Evolutionary conservation across 2,329 filamentous ascomycete species (phyloP), one percentile per base, ranked within the genome.

Genomic region (Aspergillus nomiae): DNA sequence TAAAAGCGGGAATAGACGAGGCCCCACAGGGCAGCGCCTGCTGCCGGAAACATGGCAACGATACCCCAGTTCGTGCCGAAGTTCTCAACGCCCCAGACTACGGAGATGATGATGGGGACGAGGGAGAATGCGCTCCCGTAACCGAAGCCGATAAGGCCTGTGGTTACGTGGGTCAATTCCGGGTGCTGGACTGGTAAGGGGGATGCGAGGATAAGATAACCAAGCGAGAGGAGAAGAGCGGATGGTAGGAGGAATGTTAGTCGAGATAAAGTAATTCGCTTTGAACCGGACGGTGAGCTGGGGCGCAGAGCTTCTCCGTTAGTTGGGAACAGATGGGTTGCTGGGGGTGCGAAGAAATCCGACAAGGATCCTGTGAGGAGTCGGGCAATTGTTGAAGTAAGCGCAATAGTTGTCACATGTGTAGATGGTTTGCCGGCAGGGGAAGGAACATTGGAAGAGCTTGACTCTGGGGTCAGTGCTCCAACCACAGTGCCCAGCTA

Each of bases 21-120:
- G 0, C 94, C 92, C 93, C 94, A 99, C 36, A 97, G 85, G 0
- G 92, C 92, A 0, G 94, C 93, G 0, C 94, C 95, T 0, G 91
- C 80, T 0, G 95, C 95, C 3, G 95, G 95, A 61, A 94, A 89
- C 83, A 96, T 95, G 48, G 94, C 93, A 9, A 98, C 89, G 65
- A 98, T 94, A 11, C 95, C 95, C 89, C 94, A 99, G 72, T 99
- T 98, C 0, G 95, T 99, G 62, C 92, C 95, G 75, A 99, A 98
- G 76, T 98, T 99, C 81, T 98, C 94, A 0, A 97, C 93, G 30
- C 95, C 95, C 95, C 95, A 99, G 53, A 99, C 94, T 11, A 97
- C 93, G n/a, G 90, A 92, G 69, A 97, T 90, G 61, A 98, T 92
- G 67, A 98, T 94, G 2, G 95, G 95, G 0, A 91, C 91, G 7